Conservation (phyloP, 108 stramenopile species). For the Nannochloropsis granulata region DNA sequence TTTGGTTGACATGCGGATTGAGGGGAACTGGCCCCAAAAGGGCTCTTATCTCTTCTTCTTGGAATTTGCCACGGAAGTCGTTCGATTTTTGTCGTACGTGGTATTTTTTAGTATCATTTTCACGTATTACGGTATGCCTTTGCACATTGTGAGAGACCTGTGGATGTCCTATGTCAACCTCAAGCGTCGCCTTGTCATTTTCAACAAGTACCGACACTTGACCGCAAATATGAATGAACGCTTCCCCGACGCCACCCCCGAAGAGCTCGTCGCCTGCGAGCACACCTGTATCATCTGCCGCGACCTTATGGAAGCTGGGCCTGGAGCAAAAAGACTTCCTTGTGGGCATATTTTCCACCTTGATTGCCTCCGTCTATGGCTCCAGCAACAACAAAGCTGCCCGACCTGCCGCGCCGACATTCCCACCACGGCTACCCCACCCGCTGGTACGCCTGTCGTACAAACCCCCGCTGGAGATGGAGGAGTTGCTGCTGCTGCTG, state of each 20-base stretch:
- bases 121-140: slow-evolving; percentile 80
- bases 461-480: neutral
- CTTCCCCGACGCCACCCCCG: slow-evolving; percentile 63
- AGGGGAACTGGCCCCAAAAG: slow-evolving; percentile 40
- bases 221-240: slow-evolving; percentile 80
- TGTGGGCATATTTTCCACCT: slow-evolving; percentile 82
- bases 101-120: slow-evolving; percentile 86
- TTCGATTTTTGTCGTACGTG: slow-evolving; percentile 81
- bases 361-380: slow-evolving; percentile 81
- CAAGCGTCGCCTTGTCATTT: slow-evolving; percentile 20
- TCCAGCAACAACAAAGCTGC: slow-evolving; percentile 92
- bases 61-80: slow-evolving; percentile 56
- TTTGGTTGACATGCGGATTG: slow-evolving; percentile 50
- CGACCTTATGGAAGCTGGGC: slow-evolving; percentile 66
- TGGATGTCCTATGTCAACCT: slow-evolving; percentile 62
- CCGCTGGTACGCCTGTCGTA: neutral
- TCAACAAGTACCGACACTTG: slow-evolving; percentile 56
- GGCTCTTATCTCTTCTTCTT: slow-evolving; percentile 52
- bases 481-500: neutral
- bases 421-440: slow-evolving; percentile 30
- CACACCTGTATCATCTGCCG: slow-evolving; percentile 94
- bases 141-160: slow-evolving; percentile 87
- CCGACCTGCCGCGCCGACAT: slow-evolving; percentile 90
- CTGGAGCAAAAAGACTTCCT: slow-evolving; percentile 56
- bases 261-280: slow-evolving; percentile 65